Percentiles rank a stretch among this genome's conserved stretches.
Conservation (phyloP, 73 alveolate genomes). For the Paramecium sonneborni region DNA sequence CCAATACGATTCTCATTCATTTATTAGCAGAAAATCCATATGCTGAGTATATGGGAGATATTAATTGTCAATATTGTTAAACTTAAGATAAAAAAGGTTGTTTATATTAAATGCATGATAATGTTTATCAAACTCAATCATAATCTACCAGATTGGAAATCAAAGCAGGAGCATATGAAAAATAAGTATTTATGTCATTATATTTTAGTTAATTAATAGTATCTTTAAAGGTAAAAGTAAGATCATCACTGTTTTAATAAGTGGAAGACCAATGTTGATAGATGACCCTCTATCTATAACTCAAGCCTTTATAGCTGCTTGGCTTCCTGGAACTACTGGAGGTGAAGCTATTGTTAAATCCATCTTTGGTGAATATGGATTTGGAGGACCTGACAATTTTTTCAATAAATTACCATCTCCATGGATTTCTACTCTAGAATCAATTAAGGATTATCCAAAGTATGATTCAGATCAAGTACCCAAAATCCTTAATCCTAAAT, state of each 20-base stretch:
- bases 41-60: conserved; percentile 76
- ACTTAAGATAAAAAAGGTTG: conserved; percentile 58
- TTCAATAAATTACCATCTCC: conserved; percentile 63
- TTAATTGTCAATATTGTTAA: conserved; percentile 63
- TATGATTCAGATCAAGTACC: conserved; percentile 48
- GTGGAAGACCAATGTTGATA: conserved; percentile 68
- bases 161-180: conserved; percentile 20
- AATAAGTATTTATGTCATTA: not conserved
- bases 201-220: not conserved
- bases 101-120: conserved; percentile 58
- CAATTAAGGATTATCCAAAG: conserved; percentile 56
- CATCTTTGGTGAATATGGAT: conserved; percentile 67
- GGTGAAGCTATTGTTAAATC: conserved; percentile 68
- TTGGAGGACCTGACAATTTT: conserved; percentile 23
- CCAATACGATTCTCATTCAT: conserved; percentile 55
- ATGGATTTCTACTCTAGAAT: conserved; percentile 62
- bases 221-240: not conserved
- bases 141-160: conserved; percentile 52
- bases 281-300: conserved; percentile 22
- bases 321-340: conserved; percentile 74
- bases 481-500: conserved; percentile 34
- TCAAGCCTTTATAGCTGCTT: conserved; percentile 68
- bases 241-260: conserved; percentile 53
- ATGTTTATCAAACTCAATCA: conserved; percentile 43
- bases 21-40: conserved; percentile 69